Base-by-base conservation (phyloP, 257 asterid genomes). In the Solanum chmielewskii region DNA sequence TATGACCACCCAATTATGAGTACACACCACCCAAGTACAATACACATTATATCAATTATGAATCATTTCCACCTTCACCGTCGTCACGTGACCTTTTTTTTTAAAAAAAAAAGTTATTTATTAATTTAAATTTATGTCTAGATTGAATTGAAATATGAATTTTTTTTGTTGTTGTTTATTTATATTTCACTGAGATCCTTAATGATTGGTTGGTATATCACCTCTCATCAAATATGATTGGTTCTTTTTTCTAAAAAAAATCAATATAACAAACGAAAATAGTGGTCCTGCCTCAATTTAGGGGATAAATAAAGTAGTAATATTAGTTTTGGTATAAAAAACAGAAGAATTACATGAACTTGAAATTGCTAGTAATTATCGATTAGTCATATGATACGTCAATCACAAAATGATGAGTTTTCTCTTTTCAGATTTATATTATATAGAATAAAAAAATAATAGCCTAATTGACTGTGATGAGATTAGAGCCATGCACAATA, bases 1-100 rank as follows among this genome's bases (percentile, higher is more conserved):
- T 86, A 87, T 89, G 88, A 89, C 90, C 92, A 87, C 91, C 94
- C 94, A 91, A 95, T 94, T 90, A 95, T 94, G 92, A 92, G 92
- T 75, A 83, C 94, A 91, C 92, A 92, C 93, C 87, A 87, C 91
- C 92, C 92, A 92, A 92, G 95, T 90, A 91, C 95, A 90, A 59
- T 89, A 88, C 86, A 87, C 92, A 93, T 90, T 89, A 92, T 92
- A 62, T 92, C 86, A 25, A 66, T 68, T 29, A 62, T 68, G 11
- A 68, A 23, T 29, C 11, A 25, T 78, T 77, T 77, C 18, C 44
- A 39, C 4, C 87, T 70, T n/a, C 41, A 59, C 5, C 69, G 18
- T 29, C 21, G 23, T 31, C 87, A 83, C 90, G 88, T 90, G 88
- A 86, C 62, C 27, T 37, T 31, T 27, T 3, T 5, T 47, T 10